Percentiles rank a stretch among this genome's conserved stretches.
Evolutionary conservation across 108 stramenopile species (phyloP).

Genomic region (Aurantiochytrium sp.): DNA sequence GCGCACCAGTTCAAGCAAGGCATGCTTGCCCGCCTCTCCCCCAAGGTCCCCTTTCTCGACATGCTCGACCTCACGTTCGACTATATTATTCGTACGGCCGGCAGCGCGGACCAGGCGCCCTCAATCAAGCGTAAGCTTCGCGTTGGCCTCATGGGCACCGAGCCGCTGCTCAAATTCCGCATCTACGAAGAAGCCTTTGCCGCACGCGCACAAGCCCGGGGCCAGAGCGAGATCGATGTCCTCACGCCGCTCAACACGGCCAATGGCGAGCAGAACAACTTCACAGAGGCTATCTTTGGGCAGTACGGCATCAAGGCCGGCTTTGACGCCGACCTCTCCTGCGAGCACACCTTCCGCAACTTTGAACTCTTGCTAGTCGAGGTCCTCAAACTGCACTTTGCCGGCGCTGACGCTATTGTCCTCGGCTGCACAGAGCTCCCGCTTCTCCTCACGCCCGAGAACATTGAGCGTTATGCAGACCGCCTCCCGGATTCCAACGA

Average conservation of each 20-base stretch:
- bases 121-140: too few relatives aligned
- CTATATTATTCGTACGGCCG: not conserved
- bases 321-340: not conserved
- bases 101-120: not conserved
- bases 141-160: slow-evolving; percentile 4
- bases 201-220: not conserved
- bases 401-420: not conserved
- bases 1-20: slow-evolving; percentile 3
- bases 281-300: slow-evolving; percentile 18
- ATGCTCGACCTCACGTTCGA: slow-evolving; percentile 19
- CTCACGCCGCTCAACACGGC: not conserved
- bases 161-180: not conserved
- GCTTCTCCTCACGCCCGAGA: not conserved
- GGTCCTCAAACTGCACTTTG: not conserved
- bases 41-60: slow-evolving; percentile 25
- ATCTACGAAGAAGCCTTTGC: slow-evolving; percentile 17
- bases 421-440: slow-evolving; percentile 12
- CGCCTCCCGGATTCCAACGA: not conserved
- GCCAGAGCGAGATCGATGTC: not conserved
- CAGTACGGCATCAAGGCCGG: slow-evolving; percentile 13
- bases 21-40: not conserved
- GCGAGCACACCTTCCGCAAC: slow-evolving; percentile 25
- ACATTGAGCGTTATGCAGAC: not conserved
- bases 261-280: not conserved
- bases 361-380: not conserved